Evolutionary conservation across 2,329 filamentous ascomycete genomes (phyloP).

Genomic region (Fusarium oligoseptatum): DNA sequence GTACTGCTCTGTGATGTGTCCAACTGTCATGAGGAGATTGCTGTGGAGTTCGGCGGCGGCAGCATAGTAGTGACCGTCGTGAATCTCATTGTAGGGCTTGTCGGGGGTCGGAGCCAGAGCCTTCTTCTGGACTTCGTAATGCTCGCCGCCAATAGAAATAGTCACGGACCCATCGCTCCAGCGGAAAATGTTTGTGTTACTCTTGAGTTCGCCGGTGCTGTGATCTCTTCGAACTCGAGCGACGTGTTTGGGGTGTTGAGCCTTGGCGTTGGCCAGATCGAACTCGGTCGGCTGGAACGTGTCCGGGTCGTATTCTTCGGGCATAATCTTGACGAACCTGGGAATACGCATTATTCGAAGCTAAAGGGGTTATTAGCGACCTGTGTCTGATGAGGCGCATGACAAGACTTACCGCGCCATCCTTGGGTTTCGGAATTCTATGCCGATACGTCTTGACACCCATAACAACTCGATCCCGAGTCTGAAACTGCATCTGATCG

Average conservation of each 20-base stretch:
- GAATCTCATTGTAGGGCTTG: slow-evolving; percentile 73
- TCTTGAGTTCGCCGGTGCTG: slow-evolving; percentile 75
- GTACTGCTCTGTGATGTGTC: slow-evolving; percentile 81
- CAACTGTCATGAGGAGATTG: slow-evolving; percentile 78
- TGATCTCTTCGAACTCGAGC: slow-evolving; percentile 78
- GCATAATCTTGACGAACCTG: slow-evolving; percentile 77
- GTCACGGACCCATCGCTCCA: slow-evolving; percentile 87
- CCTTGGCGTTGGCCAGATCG: slow-evolving; percentile 65
- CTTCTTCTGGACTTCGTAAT: slow-evolving; percentile 82
- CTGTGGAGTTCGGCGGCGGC: slow-evolving; percentile 78
- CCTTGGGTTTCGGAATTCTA: slow-evolving; percentile 76
- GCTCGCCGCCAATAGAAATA: slow-evolving; percentile 79
- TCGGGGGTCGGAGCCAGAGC: slow-evolving; percentile 72
- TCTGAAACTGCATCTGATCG: slow-evolving; percentile 60
- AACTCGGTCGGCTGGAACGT: slow-evolving; percentile 73
- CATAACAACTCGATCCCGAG: slow-evolving; percentile 69
- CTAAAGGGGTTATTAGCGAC: slow-evolving; percentile 54
- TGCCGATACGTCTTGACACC: slow-evolving; percentile 77
- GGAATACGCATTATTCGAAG: slow-evolving; percentile 79
- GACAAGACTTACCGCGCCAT: slow-evolving; percentile 71
- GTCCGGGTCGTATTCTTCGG: slow-evolving; percentile 74
- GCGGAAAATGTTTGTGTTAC: slow-evolving; percentile 79
- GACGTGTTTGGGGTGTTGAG: slow-evolving; percentile 72
- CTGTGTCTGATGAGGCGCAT: background rate
- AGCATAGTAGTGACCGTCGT: slow-evolving; percentile 83